Base-by-base conservation (phyloP, 345 rosid species). In the Gossypium arboreum region DNA sequence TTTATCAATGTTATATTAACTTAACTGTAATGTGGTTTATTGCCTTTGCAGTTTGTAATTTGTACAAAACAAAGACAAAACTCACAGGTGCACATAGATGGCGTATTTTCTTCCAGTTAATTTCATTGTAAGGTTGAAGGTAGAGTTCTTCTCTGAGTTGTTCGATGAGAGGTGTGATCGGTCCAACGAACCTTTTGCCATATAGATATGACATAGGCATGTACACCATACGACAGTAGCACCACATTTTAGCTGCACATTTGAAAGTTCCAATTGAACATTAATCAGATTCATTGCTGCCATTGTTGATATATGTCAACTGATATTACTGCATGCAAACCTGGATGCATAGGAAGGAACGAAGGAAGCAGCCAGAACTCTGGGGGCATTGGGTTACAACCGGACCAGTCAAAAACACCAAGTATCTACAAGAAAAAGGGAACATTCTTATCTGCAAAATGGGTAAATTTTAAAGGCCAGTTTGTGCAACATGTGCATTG, bases 191-290 rank as follows among this genome's bases (percentile, higher is more conserved):
- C 71, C 82, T 85, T 80, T 83, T 88, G 25, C 90, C 92, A 18
- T 88, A 88, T 25, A 88, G 80, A 76, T 88, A 88, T 39, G 92
- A 88, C 92, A 86, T 88, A 5, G 92, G 92, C 90, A 88, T 85
- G 79, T 88, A 88, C 57, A 86, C 84, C 84, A 86, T 55, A 39
- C 92, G 90, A 79, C 86, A 79, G 74, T 88, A 85, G 79, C 90
- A 86, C 85, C 88, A 85, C 90, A 88, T 86, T 78, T 88, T 84
- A 3, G 82, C 90, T 88, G 86, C 84, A 75, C 1, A 64, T 29
- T 66, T 50, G 20, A 27, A 34, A 48, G 12, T 29, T 63, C 22
- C 48, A 2, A 8, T 15, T 56, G 10, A 12, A 41, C 12, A 55
- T 29, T 34, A 34, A 27, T 41, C 12, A n/a, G 24, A 55, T 55